phyloP scores from a whole-genome alignment of 768 basidiomycete genomes.

The Lactarius vividus region DNA sequence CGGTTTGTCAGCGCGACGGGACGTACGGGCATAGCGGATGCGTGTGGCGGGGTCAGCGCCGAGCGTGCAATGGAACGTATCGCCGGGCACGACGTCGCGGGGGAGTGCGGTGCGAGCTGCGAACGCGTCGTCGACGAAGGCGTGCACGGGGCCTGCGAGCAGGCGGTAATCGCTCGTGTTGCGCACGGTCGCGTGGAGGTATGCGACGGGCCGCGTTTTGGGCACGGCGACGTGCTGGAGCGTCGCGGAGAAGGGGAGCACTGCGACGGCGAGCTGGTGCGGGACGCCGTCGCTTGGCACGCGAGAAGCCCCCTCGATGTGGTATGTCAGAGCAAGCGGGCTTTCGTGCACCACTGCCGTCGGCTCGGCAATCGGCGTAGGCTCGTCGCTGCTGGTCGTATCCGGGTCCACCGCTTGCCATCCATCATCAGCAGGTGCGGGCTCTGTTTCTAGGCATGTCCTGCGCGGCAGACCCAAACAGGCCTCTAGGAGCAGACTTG shows the following conservation, averaged over 20 bases:
- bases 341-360: constrained; percentile 50
- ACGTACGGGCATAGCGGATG: constrained; percentile 42
- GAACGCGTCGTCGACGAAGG: constrained; percentile 56
- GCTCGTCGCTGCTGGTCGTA: neutral
- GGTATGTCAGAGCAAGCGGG: constrained; percentile 50
- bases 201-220: constrained; percentile 48
- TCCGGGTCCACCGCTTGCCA: neutral
- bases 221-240: constrained; percentile 52
- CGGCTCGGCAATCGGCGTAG: constrained; percentile 34
- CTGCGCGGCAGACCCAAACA: neutral
- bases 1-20: constrained; percentile 34
- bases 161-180: constrained; percentile 58
- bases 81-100: constrained; percentile 48
- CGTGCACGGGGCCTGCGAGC: constrained; percentile 51
- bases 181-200: constrained; percentile 45
- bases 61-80: constrained; percentile 54
- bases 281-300: constrained; percentile 54
- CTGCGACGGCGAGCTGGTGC: constrained; percentile 54
- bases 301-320: constrained; percentile 50
- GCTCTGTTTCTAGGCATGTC: neutral
- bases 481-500: too few species aligned
- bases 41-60: constrained; percentile 39
- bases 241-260: constrained; percentile 45
- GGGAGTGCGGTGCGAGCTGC: constrained; percentile 51
- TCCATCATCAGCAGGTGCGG: neutral